Evolutionary conservation across 192 early-diverging fungal species (phyloP), one percentile per base, ranked within the genome.

Genomic region (Umbelopsis ramanniana): DNA sequence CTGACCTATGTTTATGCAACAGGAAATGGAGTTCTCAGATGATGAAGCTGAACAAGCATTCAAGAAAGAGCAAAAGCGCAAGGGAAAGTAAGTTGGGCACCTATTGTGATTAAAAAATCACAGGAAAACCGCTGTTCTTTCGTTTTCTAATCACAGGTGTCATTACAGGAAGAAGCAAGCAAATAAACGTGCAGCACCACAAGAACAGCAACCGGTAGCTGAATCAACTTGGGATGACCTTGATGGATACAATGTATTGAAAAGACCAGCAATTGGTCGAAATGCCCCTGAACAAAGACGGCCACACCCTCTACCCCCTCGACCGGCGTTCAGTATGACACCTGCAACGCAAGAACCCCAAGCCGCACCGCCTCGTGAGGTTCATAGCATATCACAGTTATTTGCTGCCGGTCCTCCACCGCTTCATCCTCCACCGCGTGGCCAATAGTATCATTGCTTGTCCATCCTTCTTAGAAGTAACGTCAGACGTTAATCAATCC

Each of bases 11-110:
- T 33, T 19, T 29, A 52, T 74, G 55, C 37, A 14, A 53, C 68
- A 92, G 69, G 92, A 94, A 23, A 76, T 94, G 78, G 96, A 97
- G 72, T 98, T 97, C 76, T 97, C 95, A 15, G 97, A 98, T 78
- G 97, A 98, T 77, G 97, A 98, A 72, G 76, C 91, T 57, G 97
- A 98, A 74, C 72, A 74, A 66, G 84, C 88, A 52, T 79, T 87
- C 54, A 89, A 82, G 54, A 67, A 70, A 52, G 88, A 89, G 68
- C 81, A 81, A 45, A 71, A 69, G 53, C 75, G 80, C 71, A 80
- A 80, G 21, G 80, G 81, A 66, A 75, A 71, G 73, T 75, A 71
- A 74, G 77, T 63, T 26, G 22, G 23, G 9, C 23, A 4, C 23
- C 4, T 3, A 24, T 12, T 10, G 26, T 14, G 14, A 24, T 4